These are phyloP conservation scores for Huntiella bhutanensis DNA, from an alignment of 2,329 filamentous ascomycete genomes.

Conservation along the genomic window DNA sequence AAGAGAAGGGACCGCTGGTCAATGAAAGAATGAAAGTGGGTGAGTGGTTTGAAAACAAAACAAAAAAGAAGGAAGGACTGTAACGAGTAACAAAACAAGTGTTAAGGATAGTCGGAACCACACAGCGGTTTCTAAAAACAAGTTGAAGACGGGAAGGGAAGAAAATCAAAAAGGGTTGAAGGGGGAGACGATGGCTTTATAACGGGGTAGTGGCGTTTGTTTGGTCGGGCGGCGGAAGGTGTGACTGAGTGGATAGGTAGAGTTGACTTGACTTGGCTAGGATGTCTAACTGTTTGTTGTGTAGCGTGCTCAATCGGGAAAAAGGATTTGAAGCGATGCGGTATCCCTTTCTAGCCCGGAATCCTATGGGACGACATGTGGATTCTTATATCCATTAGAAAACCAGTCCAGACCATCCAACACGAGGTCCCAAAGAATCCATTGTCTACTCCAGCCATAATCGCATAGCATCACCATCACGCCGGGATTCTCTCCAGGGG, in stretches of 20 bases:
- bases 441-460: too few species aligned
- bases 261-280: background rate
- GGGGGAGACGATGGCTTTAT: background rate
- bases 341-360: background rate
- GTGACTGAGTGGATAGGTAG: background rate
- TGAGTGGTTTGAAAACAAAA: background rate
- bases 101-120: slow-evolving; percentile 4
- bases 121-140: slow-evolving; percentile 6
- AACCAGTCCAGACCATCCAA: too few species aligned
- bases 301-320: too few species aligned
- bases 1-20: background rate
- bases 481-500: too few species aligned
- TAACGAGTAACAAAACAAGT: background rate
- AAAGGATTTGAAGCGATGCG: background rate
- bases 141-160: background rate
- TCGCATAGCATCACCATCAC: too few species aligned
- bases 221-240: background rate
- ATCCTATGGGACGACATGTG: background rate
- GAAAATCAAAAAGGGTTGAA: background rate
- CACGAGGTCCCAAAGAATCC: too few species aligned
- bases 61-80: slow-evolving; percentile 8
- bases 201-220: background rate
- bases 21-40: slow-evolving; percentile 3
- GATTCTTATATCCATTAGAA: background rate
- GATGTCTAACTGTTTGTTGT: too few species aligned